Base-by-base conservation (phyloP, 2,329 filamentous ascomycete species). In the Gnomoniopsis sp. region DNA sequence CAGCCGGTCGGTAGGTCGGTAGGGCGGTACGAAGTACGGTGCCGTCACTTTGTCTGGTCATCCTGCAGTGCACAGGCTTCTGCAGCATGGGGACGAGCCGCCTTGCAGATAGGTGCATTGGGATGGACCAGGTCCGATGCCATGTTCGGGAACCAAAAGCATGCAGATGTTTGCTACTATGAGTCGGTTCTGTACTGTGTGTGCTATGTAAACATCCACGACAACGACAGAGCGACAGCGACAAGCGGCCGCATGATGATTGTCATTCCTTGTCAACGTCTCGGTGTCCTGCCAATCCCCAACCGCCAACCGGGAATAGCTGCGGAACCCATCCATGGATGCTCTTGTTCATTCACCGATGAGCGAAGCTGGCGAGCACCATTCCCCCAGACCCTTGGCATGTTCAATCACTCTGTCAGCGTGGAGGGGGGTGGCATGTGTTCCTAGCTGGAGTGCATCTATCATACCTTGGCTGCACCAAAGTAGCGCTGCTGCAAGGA, bases 31-130 rank as follows among this genome's bases (percentile, higher is more conserved):
- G 46, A 22, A 43, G 47, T 17, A 50, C 15, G 46, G 53, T 55
- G 34, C 57, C 46, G 36, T 26, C n/a, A 30, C 46, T 50, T 12
- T 26, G 47, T 34, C 53, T 30, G 46, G 47, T 49, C 51, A 47
- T 47, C 57, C 51, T 61, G 59, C 56, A 53, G 58, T 53, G 58
- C 38, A 60, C 50, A 26, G 58, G 55, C 58, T 53, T 48, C 50
- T 60, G 58, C 59, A 58, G 59, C 38, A 55, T 58, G 55, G 59
- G 59, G 58, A 36, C 58, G 36, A 46, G 51, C 55, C 46, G 51
- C 51, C 51, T 15, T 58, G 48, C 55, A 60, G 47, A 19, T 60
- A 60, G 46, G 17, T 60, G 58, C 58, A 60, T 55, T 55, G 57
- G 15, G 55, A 58, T 52, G 59, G 50, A 53, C 55, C 41, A 53